These are phyloP conservation scores for Eucalyptus curtisii DNA, from an alignment of 345 rosid genomes.

Conservation along the genomic window DNA sequence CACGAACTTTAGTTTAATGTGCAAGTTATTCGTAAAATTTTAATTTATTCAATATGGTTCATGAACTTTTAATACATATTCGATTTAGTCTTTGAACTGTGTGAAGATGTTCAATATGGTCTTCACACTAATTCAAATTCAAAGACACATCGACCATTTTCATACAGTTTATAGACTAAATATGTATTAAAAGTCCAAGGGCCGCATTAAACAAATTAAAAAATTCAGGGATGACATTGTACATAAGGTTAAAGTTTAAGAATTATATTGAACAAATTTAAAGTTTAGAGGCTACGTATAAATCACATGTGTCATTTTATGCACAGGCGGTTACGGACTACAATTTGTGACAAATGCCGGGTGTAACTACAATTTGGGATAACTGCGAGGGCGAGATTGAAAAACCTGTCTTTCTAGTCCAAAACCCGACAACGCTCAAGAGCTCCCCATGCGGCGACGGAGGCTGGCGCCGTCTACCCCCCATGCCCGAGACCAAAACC, in stretches of 20 bases:
- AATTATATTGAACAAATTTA: neutral
- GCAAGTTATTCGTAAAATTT: neutral
- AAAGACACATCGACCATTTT: neutral
- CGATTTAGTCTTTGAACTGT: no score
- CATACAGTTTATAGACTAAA: no score
- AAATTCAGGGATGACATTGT: fast-evolving
- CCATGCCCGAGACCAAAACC: slow-evolving; percentile 5
- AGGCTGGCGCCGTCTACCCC: neutral
- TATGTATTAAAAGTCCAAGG: no score
- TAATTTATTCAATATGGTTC: no score
- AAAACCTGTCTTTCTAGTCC: neutral
- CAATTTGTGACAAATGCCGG: neutral
- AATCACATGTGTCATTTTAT: no score
- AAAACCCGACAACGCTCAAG: neutral
- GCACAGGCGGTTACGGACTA: neutral
- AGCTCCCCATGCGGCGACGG: neutral
- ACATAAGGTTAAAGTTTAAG: fast-evolving
- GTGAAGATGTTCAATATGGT: fast-evolving
- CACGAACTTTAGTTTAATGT: no score
- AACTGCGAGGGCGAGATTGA: neutral
- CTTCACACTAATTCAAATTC: no score
- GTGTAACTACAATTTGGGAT: neutral
- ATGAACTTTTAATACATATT: no score
- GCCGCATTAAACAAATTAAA: no score
- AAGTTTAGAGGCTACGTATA: neutral